Conservation (phyloP, 148 eudicot genomes). For the Heliosperma pusillum region DNA sequence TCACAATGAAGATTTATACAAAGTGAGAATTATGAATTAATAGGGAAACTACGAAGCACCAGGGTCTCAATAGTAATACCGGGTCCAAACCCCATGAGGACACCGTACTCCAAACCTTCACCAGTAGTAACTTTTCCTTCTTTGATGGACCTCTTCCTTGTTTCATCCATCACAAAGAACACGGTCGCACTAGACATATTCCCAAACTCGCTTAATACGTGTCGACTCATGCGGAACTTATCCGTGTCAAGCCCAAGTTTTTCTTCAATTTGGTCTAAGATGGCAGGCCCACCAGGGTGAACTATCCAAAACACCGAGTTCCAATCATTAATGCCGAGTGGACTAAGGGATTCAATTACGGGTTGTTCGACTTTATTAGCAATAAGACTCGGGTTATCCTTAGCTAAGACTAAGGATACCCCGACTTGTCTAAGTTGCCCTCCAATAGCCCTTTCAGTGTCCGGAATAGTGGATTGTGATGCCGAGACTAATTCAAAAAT, state of each 20-base stretch:
- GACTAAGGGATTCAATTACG: neutral
- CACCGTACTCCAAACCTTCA: slow-evolving; percentile 22
- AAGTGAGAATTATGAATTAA: no score
- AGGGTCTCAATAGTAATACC: slow-evolving; percentile 12
- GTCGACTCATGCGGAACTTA: neutral
- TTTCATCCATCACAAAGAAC: slow-evolving; percentile 18
- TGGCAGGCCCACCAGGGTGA: slow-evolving; percentile 18
- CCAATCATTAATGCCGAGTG: slow-evolving; percentile 13
- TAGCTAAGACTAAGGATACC: neutral
- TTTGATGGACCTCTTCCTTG: slow-evolving; percentile 14
- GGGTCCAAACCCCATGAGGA: slow-evolving; percentile 1
- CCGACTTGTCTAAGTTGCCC: neutral
- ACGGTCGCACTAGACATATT: slow-evolving; percentile 11
- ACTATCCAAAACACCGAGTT: slow-evolving; percentile 15
- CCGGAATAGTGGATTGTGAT: neutral
- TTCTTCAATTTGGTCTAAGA: slow-evolving; percentile 20
- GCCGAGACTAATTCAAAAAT: neutral
- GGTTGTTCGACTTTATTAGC: slow-evolving; percentile 12
- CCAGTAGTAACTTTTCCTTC: slow-evolving; percentile 18
- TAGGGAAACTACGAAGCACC: slow-evolving; percentile 10
- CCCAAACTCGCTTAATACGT: slow-evolving; percentile 5
- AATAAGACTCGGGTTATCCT: neutral
- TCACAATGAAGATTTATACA: no score
- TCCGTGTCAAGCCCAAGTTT: slow-evolving; percentile 7
- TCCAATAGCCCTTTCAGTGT: slow-evolving; percentile 2